Percentiles rank a stretch among this genome's conserved stretches.
These are phyloP conservation scores for Starmerella bombi DNA, from an alignment of 805 yeast genomes.

Conservation along the genomic window DNA sequence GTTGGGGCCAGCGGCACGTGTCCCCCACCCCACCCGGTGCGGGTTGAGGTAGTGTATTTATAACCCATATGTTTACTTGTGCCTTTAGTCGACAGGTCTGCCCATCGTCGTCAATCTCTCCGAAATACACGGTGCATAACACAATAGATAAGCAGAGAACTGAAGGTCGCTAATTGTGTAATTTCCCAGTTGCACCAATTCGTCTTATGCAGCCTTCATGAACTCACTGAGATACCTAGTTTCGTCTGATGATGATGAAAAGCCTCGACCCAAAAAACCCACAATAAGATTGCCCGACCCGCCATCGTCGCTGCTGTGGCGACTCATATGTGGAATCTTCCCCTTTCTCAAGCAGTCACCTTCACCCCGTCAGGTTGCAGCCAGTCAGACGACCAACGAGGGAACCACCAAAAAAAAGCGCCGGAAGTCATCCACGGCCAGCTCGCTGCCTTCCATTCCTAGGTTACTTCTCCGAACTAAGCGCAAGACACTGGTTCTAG, in stretches of 20 bases:
- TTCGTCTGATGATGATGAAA: constrained; percentile 1
- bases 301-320: constrained; percentile 5
- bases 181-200: no score
- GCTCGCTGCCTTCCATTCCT: constrained; percentile 13
- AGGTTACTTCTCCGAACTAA: constrained; percentile 7
- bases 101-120: no score
- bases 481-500: constrained; percentile 62
- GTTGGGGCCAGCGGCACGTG: no score
- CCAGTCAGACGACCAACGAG: neutral
- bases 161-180: no score
- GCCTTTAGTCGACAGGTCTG: no score
- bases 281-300: neutral
- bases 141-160: no score
- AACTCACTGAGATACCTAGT: constrained; percentile 14
- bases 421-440: constrained; percentile 2
- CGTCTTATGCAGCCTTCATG: constrained; percentile 4
- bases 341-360: constrained; percentile 2
- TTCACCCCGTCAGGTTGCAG: no score
- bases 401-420: constrained; percentile 1
- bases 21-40: no score
- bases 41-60: no score
- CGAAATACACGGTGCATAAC: no score
- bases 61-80: no score
- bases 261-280: neutral
- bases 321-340: constrained; percentile 2